A percentile compares a stretch with the other conserved stretches of the same genome.
Conservation (phyloP, 2,329 filamentous ascomycete genomes). For the Tolypocladium inflatum region DNA sequence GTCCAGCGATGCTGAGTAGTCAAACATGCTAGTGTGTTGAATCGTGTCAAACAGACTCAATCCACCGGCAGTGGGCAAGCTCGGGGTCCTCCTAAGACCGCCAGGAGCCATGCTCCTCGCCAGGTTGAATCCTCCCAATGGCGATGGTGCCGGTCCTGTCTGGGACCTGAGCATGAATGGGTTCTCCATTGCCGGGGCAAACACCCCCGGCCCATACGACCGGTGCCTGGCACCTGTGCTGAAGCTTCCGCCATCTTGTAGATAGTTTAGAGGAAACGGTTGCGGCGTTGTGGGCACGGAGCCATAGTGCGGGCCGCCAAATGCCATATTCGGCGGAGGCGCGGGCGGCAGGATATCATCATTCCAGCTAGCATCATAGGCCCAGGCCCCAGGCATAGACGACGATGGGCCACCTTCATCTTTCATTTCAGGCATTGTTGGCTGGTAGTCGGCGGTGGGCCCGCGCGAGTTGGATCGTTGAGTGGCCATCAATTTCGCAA, state of each 20-base stretch:
- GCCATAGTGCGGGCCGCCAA: neutral
- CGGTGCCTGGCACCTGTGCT: neutral
- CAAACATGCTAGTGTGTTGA: constrained; percentile 24
- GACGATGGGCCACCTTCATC: neutral
- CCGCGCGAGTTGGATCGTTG: constrained; percentile 6
- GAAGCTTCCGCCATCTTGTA: neutral
- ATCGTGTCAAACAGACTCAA: constrained; percentile 24
- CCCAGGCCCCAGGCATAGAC: neutral
- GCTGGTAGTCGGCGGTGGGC: neutral
- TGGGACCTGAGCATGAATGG: neutral
- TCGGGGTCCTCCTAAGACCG: neutral
- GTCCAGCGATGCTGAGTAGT: constrained; percentile 26
- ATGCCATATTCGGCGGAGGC: neutral
- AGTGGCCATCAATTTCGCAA: constrained; percentile 6
- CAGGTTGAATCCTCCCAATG: neutral
- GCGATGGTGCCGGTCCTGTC: neutral
- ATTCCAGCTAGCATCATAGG: constrained; percentile 7
- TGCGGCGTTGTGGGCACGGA: neutral
- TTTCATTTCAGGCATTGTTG: neutral
- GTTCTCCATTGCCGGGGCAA: neutral
- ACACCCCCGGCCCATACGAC: neutral
- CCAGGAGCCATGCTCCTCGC: neutral
- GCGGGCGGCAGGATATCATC: neutral
- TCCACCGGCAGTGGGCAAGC: neutral
- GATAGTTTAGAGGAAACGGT: neutral